phyloP scores from a whole-genome alignment of 1,284 basidiomycete genomes.

The Irpex sp. region DNA sequence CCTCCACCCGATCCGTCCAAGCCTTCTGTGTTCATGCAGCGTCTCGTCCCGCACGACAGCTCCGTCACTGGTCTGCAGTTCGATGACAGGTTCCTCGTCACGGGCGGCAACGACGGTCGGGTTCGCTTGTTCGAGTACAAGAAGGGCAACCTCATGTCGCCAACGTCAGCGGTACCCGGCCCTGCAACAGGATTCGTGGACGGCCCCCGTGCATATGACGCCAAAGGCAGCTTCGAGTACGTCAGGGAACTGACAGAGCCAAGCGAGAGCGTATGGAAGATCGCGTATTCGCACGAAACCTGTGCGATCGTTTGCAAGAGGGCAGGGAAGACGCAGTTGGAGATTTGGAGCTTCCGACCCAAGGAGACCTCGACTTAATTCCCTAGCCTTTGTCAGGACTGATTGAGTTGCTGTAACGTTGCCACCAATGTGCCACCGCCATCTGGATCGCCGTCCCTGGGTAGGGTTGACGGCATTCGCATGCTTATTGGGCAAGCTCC shows the following conservation, averaged over 20 bases:
- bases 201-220: not conserved
- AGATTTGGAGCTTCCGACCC: slow-evolving; percentile 76
- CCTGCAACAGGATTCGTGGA: not conserved
- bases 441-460: not conserved
- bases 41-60: slow-evolving; percentile 83
- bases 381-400: not conserved
- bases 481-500: too few species aligned
- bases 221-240: slow-evolving; percentile 51
- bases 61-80: slow-evolving; percentile 91
- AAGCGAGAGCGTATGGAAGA: slow-evolving; percentile 88
- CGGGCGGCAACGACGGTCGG: slow-evolving; percentile 88
- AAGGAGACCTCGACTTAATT: slow-evolving; percentile 17
- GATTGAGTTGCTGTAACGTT: not conserved
- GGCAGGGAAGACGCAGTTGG: slow-evolving; percentile 84
- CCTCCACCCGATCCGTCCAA: slow-evolving; percentile 8
- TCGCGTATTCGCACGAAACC: slow-evolving; percentile 74
- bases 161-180: not conserved
- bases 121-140: slow-evolving; percentile 83
- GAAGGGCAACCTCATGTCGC: not conserved
- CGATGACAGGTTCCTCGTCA: slow-evolving; percentile 76
- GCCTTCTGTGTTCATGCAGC: slow-evolving; percentile 33
- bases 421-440: not conserved
- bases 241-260: slow-evolving; percentile 76
- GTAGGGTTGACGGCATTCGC: too few species aligned
- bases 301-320: slow-evolving; percentile 84